Percentiles rank a stretch among this genome's conserved stretches.
These are phyloP conservation scores for Chlorella vulgaris DNA, from an alignment of 139 green algal genomes.

Conservation along the genomic window DNA sequence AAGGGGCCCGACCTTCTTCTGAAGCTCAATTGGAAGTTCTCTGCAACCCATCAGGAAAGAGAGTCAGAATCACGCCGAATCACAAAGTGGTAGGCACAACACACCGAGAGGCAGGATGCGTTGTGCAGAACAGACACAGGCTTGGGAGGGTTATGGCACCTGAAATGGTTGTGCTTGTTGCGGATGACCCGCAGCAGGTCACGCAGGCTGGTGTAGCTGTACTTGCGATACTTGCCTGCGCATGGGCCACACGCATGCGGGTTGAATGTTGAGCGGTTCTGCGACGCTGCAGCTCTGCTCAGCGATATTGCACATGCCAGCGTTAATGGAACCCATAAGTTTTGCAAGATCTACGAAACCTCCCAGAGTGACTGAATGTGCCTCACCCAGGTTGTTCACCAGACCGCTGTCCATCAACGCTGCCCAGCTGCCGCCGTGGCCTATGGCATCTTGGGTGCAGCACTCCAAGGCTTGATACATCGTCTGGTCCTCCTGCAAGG, in stretches of 20 bases:
- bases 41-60: slow-evolving; percentile 20
- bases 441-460: slow-evolving; percentile 18
- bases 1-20: slow-evolving; percentile 70
- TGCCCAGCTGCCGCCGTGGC: slow-evolving; percentile 70
- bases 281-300: too few species aligned
- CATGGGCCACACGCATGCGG: neutral
- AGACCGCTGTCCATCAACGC: slow-evolving; percentile 73
- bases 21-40: slow-evolving; percentile 85
- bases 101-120: neutral
- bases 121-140: neutral
- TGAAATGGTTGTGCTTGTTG: slow-evolving; percentile 98
- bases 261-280: too few species aligned
- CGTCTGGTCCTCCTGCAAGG: slow-evolving; percentile 32
- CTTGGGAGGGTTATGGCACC: too few species aligned
- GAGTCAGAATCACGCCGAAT: neutral
- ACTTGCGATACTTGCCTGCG: slow-evolving; percentile 60
- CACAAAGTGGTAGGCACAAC: too few species aligned
- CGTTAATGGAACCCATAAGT: too few species aligned
- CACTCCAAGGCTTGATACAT: slow-evolving; percentile 41
- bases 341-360: too few species aligned
- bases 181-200: slow-evolving; percentile 97
- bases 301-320: too few species aligned
- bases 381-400: slow-evolving; percentile 86
- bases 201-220: slow-evolving; percentile 78
- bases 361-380: too few species aligned